Evolutionary conservation across 768 basidiomycete genomes (phyloP), one percentile per base, ranked within the genome.

Genomic region (Pleurotus salmoneostramineus): DNA sequence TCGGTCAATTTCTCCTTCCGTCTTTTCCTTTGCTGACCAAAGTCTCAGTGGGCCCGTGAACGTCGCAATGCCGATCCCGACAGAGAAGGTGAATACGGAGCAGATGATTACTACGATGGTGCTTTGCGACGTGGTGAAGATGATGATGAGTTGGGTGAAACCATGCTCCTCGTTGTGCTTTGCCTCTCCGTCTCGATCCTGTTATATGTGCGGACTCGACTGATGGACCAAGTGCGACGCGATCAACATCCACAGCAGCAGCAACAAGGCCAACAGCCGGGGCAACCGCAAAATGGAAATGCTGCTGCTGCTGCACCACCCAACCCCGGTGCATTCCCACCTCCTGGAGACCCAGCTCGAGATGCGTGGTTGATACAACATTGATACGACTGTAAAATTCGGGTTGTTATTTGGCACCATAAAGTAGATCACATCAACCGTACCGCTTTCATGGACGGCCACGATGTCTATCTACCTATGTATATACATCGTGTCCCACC

Each of bases 41-140:
- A 15, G 7, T 21, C 47, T 15, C 69, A 91, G 86, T 94, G 90
- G 89, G 91, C 91, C 31, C 77, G 86, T 58, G 87, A 90, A 7
- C 81, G 87, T 46, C 77, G 87, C 61, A 83, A 83, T 51, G 84
- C 83, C 2, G 91, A 90, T 60, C 81, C 81, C 56, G 89, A 89
- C 32, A 82, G 84, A 27, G 88, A 91, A 32, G 77, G 78, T 50
- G 91, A 93, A 58, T 85, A 85, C 61, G 87, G 86, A 6, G 86
- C 90, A 0, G 93, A 95, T 48, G 92, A 93, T 65, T 91, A 92
- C 69, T 88, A 87, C 63, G 90, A 92, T 32, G 88, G 77, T 2
- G 80, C 83, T 4, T 58, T 84, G 61, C 80, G 87, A 21, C 56
- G 56, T 15, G 85, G 88, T 15, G 83, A 78, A n/a, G 83, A 82